phyloP scores from a whole-genome alignment of 306 rosid genomes.

The Echinosophora koreensis region DNA sequence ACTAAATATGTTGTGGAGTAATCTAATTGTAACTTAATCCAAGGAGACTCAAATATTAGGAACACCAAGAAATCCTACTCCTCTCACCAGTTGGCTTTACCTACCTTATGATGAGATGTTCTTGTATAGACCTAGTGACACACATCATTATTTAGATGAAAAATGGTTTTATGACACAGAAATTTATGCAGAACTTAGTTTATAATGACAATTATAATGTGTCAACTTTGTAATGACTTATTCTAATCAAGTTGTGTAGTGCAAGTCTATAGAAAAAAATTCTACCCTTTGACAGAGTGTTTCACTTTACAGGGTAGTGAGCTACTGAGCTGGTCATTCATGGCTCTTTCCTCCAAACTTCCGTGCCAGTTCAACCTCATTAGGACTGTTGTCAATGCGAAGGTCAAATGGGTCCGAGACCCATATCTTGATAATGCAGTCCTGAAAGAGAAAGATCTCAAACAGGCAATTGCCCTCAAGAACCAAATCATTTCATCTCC shows the following conservation, averaged over 20 bases:
- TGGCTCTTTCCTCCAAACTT: conserved; percentile 57
- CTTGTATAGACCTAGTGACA: background rate
- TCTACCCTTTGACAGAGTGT: conserved; percentile 42
- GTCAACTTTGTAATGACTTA: conserved; percentile 16
- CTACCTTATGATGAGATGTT: background rate
- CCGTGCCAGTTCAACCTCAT: conserved; percentile 54
- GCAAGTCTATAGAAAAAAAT: conserved; percentile 11
- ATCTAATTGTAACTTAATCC: conserved; percentile 5
- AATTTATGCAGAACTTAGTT: background rate
- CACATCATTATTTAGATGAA: background rate
- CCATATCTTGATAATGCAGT: conserved; percentile 75
- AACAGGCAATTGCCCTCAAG: conserved; percentile 65
- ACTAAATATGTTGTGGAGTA: background rate
- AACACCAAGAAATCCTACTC: background rate
- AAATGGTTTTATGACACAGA: background rate
- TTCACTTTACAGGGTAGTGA: conserved; percentile 54
- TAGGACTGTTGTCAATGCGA: conserved; percentile 72
- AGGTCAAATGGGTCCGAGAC: conserved; percentile 86
- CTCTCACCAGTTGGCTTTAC: background rate
- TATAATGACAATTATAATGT: background rate
- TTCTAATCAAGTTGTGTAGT: conserved; percentile 20
- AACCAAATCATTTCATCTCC: conserved; percentile 69
- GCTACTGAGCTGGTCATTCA: conserved; percentile 42
- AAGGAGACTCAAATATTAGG: background rate
- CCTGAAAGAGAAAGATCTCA: conserved; percentile 77